Conservation (phyloP, 1,284 basidiomycete species). For the Anthracocystis panici-leucophaei region DNA sequence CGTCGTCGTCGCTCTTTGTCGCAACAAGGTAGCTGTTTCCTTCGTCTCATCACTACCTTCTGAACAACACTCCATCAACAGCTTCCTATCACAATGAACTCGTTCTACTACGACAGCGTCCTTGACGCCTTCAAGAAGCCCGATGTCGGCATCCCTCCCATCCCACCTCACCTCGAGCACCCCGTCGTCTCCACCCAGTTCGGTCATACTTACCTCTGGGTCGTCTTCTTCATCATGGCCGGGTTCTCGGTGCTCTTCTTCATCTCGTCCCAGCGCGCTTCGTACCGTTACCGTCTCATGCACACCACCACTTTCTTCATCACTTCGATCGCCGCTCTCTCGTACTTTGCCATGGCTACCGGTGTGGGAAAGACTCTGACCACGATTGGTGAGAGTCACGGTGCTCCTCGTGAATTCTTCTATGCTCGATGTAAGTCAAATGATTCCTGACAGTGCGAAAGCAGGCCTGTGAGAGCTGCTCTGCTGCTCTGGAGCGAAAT, state of each 20-base stretch:
- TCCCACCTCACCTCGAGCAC: conserved; percentile 53
- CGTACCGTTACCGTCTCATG: conserved; percentile 61
- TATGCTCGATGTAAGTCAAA: conserved; percentile 55
- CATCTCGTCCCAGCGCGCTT: conserved; percentile 54
- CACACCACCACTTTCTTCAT: conserved; percentile 60
- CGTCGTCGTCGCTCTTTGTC: neutral
- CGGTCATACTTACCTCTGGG: conserved; percentile 59
- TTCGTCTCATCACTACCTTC: neutral
- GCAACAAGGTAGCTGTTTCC: neutral
- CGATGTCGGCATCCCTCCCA: conserved; percentile 54
- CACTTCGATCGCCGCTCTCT: conserved; percentile 51
- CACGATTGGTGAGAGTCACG: conserved; percentile 31
- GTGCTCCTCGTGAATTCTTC: conserved; percentile 49
- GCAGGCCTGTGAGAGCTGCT: neutral
- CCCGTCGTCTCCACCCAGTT: conserved; percentile 49
- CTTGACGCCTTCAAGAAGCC: conserved; percentile 52
- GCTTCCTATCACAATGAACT: conserved; percentile 32
- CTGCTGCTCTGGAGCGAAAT: no score
- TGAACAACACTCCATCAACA: neutral
- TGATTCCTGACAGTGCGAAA: neutral
- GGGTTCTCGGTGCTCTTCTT: conserved; percentile 54
- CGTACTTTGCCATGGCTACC: conserved; percentile 63
- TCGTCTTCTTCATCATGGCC: conserved; percentile 58
- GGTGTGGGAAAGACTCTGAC: conserved; percentile 52
- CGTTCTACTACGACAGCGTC: conserved; percentile 58